These are phyloP conservation scores for Cladosporium sp. DNA, from an alignment of 2,329 filamentous ascomycete species.

Conservation along the genomic window DNA sequence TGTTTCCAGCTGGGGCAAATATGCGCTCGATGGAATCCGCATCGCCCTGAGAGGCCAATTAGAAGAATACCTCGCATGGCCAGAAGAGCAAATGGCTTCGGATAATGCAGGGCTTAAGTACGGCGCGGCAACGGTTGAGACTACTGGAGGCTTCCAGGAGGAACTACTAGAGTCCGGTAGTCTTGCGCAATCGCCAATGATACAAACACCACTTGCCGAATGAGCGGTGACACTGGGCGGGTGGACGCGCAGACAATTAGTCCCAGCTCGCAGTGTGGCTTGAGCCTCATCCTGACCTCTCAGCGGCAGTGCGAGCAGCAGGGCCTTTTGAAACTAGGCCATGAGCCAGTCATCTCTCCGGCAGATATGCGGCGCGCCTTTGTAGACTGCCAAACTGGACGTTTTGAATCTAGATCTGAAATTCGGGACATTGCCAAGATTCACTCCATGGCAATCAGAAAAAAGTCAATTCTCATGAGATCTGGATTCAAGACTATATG, in stretches of 20 bases:
- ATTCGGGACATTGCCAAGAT: background rate
- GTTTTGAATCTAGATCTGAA: background rate
- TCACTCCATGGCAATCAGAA: background rate
- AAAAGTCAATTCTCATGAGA: background rate
- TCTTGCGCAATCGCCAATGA: constrained; percentile 10
- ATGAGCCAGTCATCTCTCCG: too few relatives aligned
- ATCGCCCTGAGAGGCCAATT: constrained; percentile 13
- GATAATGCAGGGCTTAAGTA: constrained; percentile 18
- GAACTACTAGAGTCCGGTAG: background rate
- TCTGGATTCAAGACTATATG: background rate
- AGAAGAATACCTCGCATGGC: constrained; percentile 7
- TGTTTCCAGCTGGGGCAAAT: constrained; percentile 27
- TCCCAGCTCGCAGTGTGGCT: background rate
- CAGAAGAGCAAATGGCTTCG: constrained; percentile 19
- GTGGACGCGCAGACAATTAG: background rate
- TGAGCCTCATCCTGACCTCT: too few relatives aligned
- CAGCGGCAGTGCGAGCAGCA: too few relatives aligned
- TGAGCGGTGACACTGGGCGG: background rate
- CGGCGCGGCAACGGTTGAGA: constrained; percentile 16
- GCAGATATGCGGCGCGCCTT: background rate
- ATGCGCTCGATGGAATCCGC: constrained; percentile 28
- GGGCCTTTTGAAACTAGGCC: too few relatives aligned
- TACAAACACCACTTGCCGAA: constrained; percentile 16
- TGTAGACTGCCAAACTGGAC: background rate
- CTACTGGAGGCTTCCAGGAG: background rate